These are phyloP conservation scores for Candida nemodendra DNA, from an alignment of 805 yeast species.

Conservation along the genomic window DNA sequence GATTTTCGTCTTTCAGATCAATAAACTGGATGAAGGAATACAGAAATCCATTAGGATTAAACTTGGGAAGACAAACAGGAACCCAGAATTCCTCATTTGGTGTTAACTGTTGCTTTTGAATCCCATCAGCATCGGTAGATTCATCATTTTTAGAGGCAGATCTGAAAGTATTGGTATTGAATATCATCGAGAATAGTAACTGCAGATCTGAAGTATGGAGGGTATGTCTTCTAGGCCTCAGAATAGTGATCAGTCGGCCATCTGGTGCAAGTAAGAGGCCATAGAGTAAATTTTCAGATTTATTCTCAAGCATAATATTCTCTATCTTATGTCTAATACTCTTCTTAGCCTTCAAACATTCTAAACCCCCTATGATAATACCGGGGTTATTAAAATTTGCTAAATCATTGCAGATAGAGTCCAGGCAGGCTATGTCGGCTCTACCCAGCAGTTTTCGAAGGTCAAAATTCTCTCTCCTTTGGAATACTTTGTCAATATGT, in stretches of 20 bases:
- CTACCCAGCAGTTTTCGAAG: slow-evolving; percentile 71
- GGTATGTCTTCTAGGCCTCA: slow-evolving; percentile 76
- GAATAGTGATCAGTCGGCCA: slow-evolving; percentile 62
- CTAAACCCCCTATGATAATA: slow-evolving; percentile 62
- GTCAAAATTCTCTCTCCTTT: slow-evolving; percentile 76
- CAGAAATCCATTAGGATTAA: slow-evolving; percentile 83
- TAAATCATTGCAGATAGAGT: slow-evolving; percentile 57
- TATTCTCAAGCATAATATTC: slow-evolving; percentile 47
- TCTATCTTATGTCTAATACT: slow-evolving; percentile 58
- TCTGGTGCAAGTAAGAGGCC: slow-evolving; percentile 67
- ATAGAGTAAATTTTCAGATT: slow-evolving; percentile 62
- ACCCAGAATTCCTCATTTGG: slow-evolving; percentile 81
- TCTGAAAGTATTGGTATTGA: slow-evolving; percentile 51
- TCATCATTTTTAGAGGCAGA: slow-evolving; percentile 29
- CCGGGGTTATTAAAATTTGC: slow-evolving; percentile 54
- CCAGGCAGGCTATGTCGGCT: slow-evolving; percentile 70
- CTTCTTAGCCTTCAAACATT: slow-evolving; percentile 57
- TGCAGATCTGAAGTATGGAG: slow-evolving; percentile 81
- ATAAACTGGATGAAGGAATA: slow-evolving; percentile 74
- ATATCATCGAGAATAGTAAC: slow-evolving; percentile 67
- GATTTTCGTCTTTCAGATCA: slow-evolving; percentile 34
- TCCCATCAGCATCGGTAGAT: slow-evolving; percentile 17
- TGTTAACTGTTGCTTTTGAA: slow-evolving; percentile 18
- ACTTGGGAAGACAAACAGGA: slow-evolving; percentile 88
- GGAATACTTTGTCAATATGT: slow-evolving; percentile 66